Conservation (phyloP, 108 stramenopile species). For the Cyclotella kingstonii region DNA sequence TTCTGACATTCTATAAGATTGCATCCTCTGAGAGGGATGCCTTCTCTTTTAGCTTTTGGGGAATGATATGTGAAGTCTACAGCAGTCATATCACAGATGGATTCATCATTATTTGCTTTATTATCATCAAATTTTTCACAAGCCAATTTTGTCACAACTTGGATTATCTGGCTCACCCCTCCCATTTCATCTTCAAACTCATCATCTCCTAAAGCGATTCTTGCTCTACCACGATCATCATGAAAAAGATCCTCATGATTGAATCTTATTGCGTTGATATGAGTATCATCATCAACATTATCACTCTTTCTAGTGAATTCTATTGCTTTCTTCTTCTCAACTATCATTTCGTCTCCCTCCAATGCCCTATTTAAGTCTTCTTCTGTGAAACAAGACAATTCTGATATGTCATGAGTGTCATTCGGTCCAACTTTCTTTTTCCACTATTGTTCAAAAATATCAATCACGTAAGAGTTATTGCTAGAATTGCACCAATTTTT, state of each 20-base stretch:
- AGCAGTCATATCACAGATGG: neutral
- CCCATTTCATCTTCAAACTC: slow-evolving; percentile 80
- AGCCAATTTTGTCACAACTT: slow-evolving; percentile 37
- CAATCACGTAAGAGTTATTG: too few species aligned
- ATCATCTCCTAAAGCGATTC: slow-evolving; percentile 54
- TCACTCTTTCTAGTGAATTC: slow-evolving; percentile 11
- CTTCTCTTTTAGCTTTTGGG: neutral
- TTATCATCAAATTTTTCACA: slow-evolving; percentile 26
- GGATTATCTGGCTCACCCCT: slow-evolving; percentile 56
- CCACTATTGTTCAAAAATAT: too few species aligned
- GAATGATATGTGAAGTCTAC: neutral
- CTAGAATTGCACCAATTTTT: too few species aligned
- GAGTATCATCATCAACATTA: slow-evolving; percentile 14
- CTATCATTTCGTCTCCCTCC: slow-evolving; percentile 18
- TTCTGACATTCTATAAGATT: too few species aligned
- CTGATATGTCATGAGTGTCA: slow-evolving; percentile 36
- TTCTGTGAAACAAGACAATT: slow-evolving; percentile 21
- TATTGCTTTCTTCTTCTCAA: slow-evolving; percentile 8
- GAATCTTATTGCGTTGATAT: slow-evolving; percentile 11
- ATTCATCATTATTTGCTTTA: slow-evolving; percentile 12
- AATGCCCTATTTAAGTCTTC: slow-evolving; percentile 30
- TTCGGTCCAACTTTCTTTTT: slow-evolving; percentile 40
- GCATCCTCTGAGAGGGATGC: neutral
- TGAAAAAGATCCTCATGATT: slow-evolving; percentile 64
- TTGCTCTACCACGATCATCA: slow-evolving; percentile 53